Conservation (phyloP, 2,329 filamentous ascomycete species). For the Sporothrix dimorphospora region DNA sequence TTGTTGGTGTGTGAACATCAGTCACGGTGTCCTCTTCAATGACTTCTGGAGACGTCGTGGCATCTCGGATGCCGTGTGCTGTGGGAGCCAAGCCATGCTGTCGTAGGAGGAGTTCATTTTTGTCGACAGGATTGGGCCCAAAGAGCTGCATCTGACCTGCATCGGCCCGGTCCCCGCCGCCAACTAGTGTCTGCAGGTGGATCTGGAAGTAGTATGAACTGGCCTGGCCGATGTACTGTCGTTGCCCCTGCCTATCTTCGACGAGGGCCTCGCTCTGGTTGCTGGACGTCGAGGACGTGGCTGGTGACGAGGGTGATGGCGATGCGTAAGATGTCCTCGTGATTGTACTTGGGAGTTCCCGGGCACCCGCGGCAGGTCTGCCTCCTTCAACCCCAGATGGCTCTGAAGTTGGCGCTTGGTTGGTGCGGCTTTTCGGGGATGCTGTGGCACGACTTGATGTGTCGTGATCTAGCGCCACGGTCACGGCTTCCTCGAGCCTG, state of each 20-base stretch:
- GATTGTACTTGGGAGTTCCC: too few relatives aligned
- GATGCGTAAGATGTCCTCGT: not conserved
- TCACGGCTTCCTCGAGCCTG: not conserved
- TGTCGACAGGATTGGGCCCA: conserved; percentile 44
- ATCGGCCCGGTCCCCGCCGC: not conserved
- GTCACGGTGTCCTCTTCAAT: not conserved
- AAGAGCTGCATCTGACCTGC: conserved; percentile 45
- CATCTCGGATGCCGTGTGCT: not conserved
- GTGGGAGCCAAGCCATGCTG: not conserved
- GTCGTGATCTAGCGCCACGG: not conserved
- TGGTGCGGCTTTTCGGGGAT: not conserved
- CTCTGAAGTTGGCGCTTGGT: not conserved
- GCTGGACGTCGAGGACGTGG: not conserved
- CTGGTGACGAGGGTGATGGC: not conserved
- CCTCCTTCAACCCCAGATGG: not conserved
- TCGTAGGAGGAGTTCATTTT: conserved; percentile 11
- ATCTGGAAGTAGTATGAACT: conserved; percentile 49
- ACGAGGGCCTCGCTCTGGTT: conserved; percentile 41
- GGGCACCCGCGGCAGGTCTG: not conserved
- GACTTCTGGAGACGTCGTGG: not conserved
- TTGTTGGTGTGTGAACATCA: not conserved
- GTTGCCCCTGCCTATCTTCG: conserved; percentile 49
- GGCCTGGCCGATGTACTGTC: conserved; percentile 48
- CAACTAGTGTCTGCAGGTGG: conserved; percentile 43
- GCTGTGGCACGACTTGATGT: not conserved